A percentile compares a stretch with the other conserved stretches of the same genome.
Conservation (phyloP, 1,284 basidiomycete species). For the Cutaneotrichosporon sp. region DNA sequence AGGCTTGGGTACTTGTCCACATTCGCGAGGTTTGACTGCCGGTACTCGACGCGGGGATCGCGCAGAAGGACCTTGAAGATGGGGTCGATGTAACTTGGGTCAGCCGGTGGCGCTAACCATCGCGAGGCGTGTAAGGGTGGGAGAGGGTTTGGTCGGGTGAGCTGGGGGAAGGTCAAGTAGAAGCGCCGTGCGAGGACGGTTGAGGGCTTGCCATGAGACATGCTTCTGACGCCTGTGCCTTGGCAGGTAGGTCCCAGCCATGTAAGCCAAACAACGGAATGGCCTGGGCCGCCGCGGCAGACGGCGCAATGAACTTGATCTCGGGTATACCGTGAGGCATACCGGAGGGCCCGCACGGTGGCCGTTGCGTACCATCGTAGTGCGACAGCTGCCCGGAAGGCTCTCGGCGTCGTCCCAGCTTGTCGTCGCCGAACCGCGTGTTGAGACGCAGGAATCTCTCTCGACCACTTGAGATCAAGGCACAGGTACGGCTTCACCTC, state of each 20-base stretch:
- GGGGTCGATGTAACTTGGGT: slow-evolving; percentile 69
- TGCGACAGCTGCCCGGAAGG: not conserved
- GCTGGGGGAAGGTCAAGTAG: too few relatives aligned
- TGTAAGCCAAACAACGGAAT: not conserved
- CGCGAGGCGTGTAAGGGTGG: not conserved
- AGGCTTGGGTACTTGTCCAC: slow-evolving; percentile 35
- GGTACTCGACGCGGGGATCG: slow-evolving; percentile 60
- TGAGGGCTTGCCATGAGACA: not conserved
- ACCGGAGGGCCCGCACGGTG: too few relatives aligned
- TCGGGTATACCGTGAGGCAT: too few relatives aligned
- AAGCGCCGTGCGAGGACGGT: not conserved
- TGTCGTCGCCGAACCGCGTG: not conserved
- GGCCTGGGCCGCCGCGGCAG: too few relatives aligned
- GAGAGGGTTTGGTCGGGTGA: not conserved
- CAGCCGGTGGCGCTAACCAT: not conserved
- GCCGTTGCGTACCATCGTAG: not conserved
- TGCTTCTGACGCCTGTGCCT: not conserved
- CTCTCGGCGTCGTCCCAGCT: not conserved
- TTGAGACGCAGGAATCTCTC: too few relatives aligned
- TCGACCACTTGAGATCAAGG: too few relatives aligned
- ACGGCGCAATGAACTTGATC: too few relatives aligned
- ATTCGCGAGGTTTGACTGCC: slow-evolving; percentile 75
- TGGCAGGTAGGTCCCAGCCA: too few relatives aligned
- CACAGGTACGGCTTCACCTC: too few relatives aligned
- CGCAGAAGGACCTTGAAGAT: slow-evolving; percentile 68